Evolutionary conservation across 2,329 filamentous ascomycete species (phyloP), one percentile per base, ranked within the genome.

Genomic region (Ceratocystis smalleyi): DNA sequence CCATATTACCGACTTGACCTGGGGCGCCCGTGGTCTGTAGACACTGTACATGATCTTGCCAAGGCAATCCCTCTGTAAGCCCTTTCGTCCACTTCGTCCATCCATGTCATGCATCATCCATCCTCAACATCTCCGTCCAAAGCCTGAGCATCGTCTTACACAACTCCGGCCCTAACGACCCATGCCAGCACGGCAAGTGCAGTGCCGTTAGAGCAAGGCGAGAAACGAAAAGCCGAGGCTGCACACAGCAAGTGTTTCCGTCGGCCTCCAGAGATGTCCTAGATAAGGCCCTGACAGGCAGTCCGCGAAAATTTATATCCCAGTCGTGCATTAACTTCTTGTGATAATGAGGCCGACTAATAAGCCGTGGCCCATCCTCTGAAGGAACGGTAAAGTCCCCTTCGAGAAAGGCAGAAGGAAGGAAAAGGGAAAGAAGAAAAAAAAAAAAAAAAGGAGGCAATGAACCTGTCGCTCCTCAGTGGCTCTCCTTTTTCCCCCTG

Each of bases 331-430:
- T 57, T 57, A 57, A 57, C 27, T 57, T 57, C 27, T 57, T 57
- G 54, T 57, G 54, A 57, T 57, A 57, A 57, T 57, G 54, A 57
- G 54, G 54, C 54, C 54, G 54, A 57, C 54, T 57, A 57, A 57
- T 57, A 57, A 57, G 54, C 54, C 54, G 54, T 57, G 54, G 54
- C 54, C 54, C 54, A 57, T 57, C 54, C 54, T 57, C 54, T 57
- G 54, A 57, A 57, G 54, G 54, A 57, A 57, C 54, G 54, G 27
- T n/a, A 57, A 57, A 30, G 27, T 35, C 27, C 54, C 32, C 27
- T 57, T 57, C 24, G 27, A 57, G 54, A 57, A 57, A n/a, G 54
- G 27, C 27, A 57, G 8, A n/a, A n/a, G 32, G 32, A 57, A 57
- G 30, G 35, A 15, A 35, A 57, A 17, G 24, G 3, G 24, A 10